Base-by-base conservation (phyloP, 2,329 filamentous ascomycete genomes). In the Beauveria caledonica region DNA sequence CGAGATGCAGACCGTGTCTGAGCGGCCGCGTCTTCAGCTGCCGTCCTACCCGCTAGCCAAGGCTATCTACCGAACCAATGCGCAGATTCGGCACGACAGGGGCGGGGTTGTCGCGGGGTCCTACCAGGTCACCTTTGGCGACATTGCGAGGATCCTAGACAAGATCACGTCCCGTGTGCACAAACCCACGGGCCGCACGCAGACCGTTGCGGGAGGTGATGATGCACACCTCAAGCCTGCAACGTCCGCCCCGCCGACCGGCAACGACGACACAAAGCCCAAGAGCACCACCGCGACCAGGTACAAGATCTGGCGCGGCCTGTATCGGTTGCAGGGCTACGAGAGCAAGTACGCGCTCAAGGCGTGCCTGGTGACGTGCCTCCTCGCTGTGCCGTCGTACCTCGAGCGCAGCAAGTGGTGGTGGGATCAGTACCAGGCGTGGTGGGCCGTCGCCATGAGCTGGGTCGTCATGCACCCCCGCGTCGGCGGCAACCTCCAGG, bases 261-360 rank as follows among this genome's bases (percentile, higher is more conserved):
- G 8, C 61, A 53, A 17, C 61, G 62, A 17, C 58, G 62, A n/a
- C 58, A 68, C 27, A n/a, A 64, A 61, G 3, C 68, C 61, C 45
- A 65, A 66, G 13, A 69, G 71, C 60, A 69, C 72, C 59, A 73
- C 71, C 49, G 74, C 69, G 33, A 62, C 78, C 1, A 71, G 81
- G 9, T 80, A 79, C 65, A 74, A 68, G 54, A 64, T 79, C 3
- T 85, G 82, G 82, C 68, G 68, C 6, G 63, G 78, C 1, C 64
- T 84, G 10, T 80, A 83, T 63, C 74, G 77, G 8, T 64, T 84
- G 1, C 82, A 85, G 63, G 82, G 81, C 0, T 84, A 83, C 53
- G 82, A 85, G 64, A 79, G 78, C 50, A 76, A 78, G 48, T 85
- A 83, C 65, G 81, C 82, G 11, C 72, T 85, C 49, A 85, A 85